Conservation (phyloP, 2,329 filamentous ascomycete species). For the Metarhizium sp. region DNA sequence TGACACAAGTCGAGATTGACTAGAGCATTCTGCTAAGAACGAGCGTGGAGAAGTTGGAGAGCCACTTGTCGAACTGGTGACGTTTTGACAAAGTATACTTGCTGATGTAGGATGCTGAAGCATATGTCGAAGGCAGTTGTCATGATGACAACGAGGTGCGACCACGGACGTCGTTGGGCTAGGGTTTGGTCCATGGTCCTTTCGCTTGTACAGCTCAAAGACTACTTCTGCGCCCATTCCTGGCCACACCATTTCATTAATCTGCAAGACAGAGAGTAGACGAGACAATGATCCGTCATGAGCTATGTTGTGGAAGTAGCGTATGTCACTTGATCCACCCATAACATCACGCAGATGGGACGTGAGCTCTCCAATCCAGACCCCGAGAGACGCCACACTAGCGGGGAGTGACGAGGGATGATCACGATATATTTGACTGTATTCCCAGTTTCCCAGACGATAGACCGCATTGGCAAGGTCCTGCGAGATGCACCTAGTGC, state of each 20-base stretch:
- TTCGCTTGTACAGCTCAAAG: constrained; percentile 59
- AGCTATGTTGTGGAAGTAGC: constrained; percentile 69
- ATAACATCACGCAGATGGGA: constrained; percentile 50
- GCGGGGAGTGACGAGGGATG: constrained; percentile 51
- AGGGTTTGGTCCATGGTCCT: constrained; percentile 6
- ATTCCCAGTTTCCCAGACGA: constrained; percentile 71
- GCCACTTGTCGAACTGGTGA: background rate
- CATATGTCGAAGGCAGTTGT: constrained; percentile 22
- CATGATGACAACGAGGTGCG: constrained; percentile 15
- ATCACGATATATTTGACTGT: constrained; percentile 68
- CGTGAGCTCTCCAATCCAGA: constrained; percentile 66
- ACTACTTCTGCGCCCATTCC: constrained; percentile 74
- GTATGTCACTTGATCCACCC: constrained; percentile 24
- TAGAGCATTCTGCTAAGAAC: constrained; percentile 16
- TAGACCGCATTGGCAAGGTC: constrained; percentile 60
- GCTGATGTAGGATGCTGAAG: constrained; percentile 14
- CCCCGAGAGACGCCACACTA: constrained; percentile 53
- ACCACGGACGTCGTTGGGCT: constrained; percentile 11
- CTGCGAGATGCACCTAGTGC: constrained; percentile 51
- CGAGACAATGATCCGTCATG: constrained; percentile 67
- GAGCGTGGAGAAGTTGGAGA: background rate
- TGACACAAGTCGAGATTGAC: constrained; percentile 13
- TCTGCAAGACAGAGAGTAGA: constrained; percentile 60
- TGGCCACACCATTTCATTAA: constrained; percentile 73
- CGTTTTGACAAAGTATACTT: constrained; percentile 14